These are phyloP conservation scores for Cercophora samala DNA, from an alignment of 495 filamentous ascomycete genomes.

Conservation along the genomic window DNA sequence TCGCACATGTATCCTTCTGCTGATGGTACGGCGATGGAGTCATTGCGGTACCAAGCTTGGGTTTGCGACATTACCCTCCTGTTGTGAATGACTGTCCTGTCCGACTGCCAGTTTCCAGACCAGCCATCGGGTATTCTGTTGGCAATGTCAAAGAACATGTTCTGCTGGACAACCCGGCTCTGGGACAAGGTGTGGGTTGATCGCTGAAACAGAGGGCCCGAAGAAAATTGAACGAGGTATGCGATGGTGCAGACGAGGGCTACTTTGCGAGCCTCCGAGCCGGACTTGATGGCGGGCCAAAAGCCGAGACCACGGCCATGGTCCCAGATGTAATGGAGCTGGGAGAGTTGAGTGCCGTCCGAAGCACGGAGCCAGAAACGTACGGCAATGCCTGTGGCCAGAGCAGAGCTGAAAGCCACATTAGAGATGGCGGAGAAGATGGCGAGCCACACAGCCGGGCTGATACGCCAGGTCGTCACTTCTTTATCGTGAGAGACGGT, in stretches of 20 bases:
- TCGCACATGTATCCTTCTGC: slow-evolving; percentile 2
- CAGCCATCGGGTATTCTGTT: slow-evolving; percentile 19
- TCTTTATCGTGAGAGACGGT: slow-evolving; percentile 11
- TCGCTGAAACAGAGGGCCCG: slow-evolving; percentile 17
- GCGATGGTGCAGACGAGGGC: slow-evolving; percentile 13
- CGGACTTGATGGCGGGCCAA: slow-evolving; percentile 16
- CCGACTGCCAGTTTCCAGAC: slow-evolving; percentile 9
- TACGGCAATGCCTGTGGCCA: slow-evolving; percentile 19
- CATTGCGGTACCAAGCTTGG: slow-evolving; percentile 14
- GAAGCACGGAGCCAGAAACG: slow-evolving; percentile 19
- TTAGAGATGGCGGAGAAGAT: slow-evolving; percentile 20
- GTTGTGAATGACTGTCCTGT: slow-evolving; percentile 1
- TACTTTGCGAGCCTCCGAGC: slow-evolving; percentile 14
- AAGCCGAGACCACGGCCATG: slow-evolving; percentile 17
- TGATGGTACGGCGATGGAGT: slow-evolving; percentile 2
- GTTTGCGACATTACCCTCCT: background rate
- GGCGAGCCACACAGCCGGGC: slow-evolving; percentile 20
- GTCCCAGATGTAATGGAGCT: slow-evolving; percentile 26
- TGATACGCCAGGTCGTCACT: slow-evolving; percentile 10
- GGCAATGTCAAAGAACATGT: slow-evolving; percentile 15
- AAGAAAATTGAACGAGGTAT: slow-evolving; percentile 16
- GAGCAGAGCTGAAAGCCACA: slow-evolving; percentile 17
- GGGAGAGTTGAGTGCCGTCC: slow-evolving; percentile 12
- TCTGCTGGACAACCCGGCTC: background rate
- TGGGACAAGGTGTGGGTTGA: slow-evolving; percentile 12